A percentile compares a stretch with the other conserved stretches of the same genome.
Evolutionary conservation across 2,329 filamentous ascomycete genomes (phyloP).

Genomic region (Knufia petricola): DNA sequence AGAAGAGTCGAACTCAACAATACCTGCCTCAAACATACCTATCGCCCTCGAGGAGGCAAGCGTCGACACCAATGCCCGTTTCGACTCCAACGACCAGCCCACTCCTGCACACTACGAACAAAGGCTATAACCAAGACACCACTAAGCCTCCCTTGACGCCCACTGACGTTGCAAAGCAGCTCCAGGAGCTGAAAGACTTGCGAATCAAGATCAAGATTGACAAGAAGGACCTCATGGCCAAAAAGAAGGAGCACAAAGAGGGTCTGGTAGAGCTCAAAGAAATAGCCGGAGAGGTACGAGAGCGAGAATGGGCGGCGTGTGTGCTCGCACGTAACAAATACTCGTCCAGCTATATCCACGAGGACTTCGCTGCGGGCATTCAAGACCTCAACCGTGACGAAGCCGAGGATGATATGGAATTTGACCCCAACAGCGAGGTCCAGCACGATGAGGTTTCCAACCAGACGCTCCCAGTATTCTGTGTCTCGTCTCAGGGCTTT

Average conservation of each 20-base stretch:
- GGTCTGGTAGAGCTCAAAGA: slow-evolving; percentile 26
- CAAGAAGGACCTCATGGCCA: slow-evolving; percentile 28
- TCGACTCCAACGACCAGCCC: neutral
- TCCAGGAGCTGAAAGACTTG: slow-evolving; percentile 37
- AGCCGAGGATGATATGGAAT: slow-evolving; percentile 42
- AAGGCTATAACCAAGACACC: neutral
- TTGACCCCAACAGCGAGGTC: slow-evolving; percentile 45
- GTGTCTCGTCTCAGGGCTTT: slow-evolving; percentile 53
- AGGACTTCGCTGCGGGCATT: slow-evolving; percentile 51
- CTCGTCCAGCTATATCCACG: slow-evolving; percentile 44
- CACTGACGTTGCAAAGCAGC: slow-evolving; percentile 9
- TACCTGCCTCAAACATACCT: neutral
- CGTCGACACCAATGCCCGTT: neutral
- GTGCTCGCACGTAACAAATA: slow-evolving; percentile 50
- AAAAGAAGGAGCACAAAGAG: slow-evolving; percentile 27
- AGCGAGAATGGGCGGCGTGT: slow-evolving; percentile 27
- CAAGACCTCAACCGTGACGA: slow-evolving; percentile 51
- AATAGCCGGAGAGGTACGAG: slow-evolving; percentile 27
- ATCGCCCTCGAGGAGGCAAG: neutral
- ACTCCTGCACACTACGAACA: no score
- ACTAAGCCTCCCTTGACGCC: neutral
- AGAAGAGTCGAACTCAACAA: neutral
- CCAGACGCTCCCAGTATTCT: slow-evolving; percentile 51
- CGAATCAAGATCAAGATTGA: slow-evolving; percentile 31
- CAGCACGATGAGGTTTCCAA: slow-evolving; percentile 52